Conservation (phyloP, 2,329 filamentous ascomycete species). For the Myriosclerotinia scirpicola region DNA sequence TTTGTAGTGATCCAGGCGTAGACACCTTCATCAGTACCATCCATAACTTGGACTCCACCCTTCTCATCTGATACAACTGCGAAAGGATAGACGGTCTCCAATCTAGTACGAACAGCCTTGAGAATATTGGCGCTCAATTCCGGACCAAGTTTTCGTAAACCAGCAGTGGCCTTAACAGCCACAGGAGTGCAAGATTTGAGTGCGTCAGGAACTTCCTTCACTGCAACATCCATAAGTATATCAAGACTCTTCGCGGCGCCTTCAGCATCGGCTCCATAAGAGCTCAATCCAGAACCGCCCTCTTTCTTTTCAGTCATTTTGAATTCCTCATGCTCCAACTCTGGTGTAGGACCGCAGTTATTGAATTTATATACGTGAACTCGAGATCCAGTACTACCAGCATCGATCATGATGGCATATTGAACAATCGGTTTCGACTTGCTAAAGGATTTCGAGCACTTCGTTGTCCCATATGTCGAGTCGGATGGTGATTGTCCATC, state of each 20-base stretch:
- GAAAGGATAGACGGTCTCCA: conserved; percentile 92
- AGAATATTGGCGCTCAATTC: conserved; percentile 83
- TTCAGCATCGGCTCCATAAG: conserved; percentile 81
- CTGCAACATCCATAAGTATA: conserved; percentile 79
- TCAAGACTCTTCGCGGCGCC: conserved; percentile 90
- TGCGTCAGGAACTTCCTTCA: conserved; percentile 80
- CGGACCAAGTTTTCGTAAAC: conserved; percentile 79
- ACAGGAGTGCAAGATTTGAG: conserved; percentile 90
- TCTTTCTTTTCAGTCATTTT: conserved; percentile 87
- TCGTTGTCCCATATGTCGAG: conserved; percentile 64
- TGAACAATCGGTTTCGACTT: conserved; percentile 92
- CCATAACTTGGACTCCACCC: conserved; percentile 93
- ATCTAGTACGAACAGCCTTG: conserved; percentile 74
- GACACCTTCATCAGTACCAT: conserved; percentile 93
- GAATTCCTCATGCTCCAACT: conserved; percentile 90
- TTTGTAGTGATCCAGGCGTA: conserved; percentile 99
- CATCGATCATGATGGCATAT: conserved; percentile 98
- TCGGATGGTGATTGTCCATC: conserved; percentile 58
- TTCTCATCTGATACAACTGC: conserved; percentile 84
- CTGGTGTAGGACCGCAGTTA: conserved; percentile 94
- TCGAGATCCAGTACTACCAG: conserved; percentile 93
- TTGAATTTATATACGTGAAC: conserved; percentile 99
- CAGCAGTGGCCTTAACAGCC: conserved; percentile 97
- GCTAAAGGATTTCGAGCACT: conserved; percentile 80
- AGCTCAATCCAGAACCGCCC: conserved; percentile 73